Percentiles rank a stretch among this genome's conserved stretches.
Conservation (phyloP, 2,329 filamentous ascomycete species). For the Beauveria pseudobassiana region DNA sequence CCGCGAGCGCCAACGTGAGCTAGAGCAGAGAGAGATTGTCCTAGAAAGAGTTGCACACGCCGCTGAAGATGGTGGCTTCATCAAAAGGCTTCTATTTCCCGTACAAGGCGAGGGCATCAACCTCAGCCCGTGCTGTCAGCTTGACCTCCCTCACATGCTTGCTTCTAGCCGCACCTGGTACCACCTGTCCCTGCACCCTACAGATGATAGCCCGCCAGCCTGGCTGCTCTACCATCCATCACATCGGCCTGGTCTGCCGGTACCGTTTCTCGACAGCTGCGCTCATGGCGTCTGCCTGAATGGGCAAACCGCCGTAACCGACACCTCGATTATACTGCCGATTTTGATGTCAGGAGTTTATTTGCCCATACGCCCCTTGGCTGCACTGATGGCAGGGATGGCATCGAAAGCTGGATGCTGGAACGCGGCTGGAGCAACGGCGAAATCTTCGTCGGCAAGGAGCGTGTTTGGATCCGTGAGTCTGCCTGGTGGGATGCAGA, state of each 20-base stretch:
- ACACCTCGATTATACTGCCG: constrained; percentile 88
- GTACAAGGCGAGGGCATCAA: constrained; percentile 69
- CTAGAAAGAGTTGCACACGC: constrained; percentile 83
- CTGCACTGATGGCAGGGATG: constrained; percentile 83
- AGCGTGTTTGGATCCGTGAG: constrained; percentile 94
- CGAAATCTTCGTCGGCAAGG: constrained; percentile 82
- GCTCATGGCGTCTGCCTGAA: constrained; percentile 87
- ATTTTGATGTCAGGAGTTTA: constrained; percentile 94
- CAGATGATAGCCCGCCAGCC: constrained; percentile 68
- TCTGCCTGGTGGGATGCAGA: constrained; percentile 96
- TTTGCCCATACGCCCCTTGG: constrained; percentile 84
- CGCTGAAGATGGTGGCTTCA: constrained; percentile 72
- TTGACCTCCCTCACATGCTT: constrained; percentile 68
- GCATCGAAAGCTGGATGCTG: constrained; percentile 87
- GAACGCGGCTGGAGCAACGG: constrained; percentile 98
- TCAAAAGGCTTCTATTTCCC: constrained; percentile 77
- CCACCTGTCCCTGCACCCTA: constrained; percentile 85
- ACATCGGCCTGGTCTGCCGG: constrained; percentile 91
- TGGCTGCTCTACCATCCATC: constrained; percentile 64
- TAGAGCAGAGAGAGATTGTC: constrained; percentile 75
- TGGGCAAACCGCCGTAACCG: constrained; percentile 94
- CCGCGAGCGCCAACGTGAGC: constrained; percentile 66
- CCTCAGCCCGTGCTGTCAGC: constrained; percentile 64
- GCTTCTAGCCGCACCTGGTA: constrained; percentile 90
- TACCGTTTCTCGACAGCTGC: constrained; percentile 83